phyloP scores from a whole-genome alignment of 2,329 filamentous ascomycete species.

The Fusarium citri region DNA sequence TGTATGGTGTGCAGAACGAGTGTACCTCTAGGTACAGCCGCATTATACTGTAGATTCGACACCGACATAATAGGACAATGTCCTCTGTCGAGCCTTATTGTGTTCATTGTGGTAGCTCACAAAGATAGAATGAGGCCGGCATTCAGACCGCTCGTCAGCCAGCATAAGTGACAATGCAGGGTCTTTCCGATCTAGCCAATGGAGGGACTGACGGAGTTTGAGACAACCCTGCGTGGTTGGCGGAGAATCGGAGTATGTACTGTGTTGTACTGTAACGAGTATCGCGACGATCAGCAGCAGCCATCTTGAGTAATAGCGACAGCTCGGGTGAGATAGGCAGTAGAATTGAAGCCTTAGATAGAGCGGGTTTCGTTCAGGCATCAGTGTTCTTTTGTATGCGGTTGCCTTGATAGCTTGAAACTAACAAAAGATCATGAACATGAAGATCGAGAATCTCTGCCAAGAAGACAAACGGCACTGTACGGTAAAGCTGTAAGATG shows the following conservation, averaged over 20 bases:
- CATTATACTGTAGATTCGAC: constrained; percentile 5
- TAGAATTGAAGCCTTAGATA: constrained; percentile 5
- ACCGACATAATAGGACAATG: neutral
- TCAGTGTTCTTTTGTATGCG: neutral
- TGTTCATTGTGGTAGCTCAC: constrained; percentile 2
- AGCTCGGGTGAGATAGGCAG: constrained; percentile 12
- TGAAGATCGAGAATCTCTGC: neutral
- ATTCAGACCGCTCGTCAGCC: constrained; percentile 35
- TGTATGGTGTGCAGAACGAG: constrained; percentile 29
- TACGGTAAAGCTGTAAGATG: neutral
- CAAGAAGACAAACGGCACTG: neutral
- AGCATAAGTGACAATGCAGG: constrained; percentile 35
- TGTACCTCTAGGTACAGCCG: constrained; percentile 14
- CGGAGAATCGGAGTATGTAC: constrained; percentile 4
- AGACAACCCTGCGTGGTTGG: neutral
- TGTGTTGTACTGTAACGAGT: neutral
- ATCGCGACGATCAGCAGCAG: constrained; percentile 16
- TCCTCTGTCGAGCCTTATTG: constrained; percentile 7
- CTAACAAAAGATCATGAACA: neutral
- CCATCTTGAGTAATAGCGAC: constrained; percentile 6
- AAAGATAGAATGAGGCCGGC: constrained; percentile 24
- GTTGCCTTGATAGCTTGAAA: neutral
- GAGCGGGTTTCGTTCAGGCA: neutral
- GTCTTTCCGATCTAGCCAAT: constrained; percentile 29
- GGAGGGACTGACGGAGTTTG: neutral